A percentile compares a stretch with the other conserved stretches of the same genome.
These are phyloP conservation scores for Alternaria sp. DNA, from an alignment of 2,329 filamentous ascomycete genomes.

Conservation along the genomic window DNA sequence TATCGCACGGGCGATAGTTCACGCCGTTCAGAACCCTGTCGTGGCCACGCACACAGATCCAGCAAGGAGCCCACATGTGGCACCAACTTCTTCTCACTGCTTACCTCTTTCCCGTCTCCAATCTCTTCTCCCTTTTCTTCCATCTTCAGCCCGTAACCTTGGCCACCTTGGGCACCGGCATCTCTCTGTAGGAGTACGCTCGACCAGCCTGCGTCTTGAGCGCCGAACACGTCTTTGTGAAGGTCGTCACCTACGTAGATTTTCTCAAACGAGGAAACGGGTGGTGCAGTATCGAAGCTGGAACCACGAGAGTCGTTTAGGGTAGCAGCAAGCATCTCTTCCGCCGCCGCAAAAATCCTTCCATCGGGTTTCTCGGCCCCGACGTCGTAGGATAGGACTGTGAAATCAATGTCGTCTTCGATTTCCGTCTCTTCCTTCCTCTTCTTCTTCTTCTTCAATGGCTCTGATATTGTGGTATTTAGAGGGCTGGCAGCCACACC, in stretches of 20 bases:
- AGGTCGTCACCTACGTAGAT: slow-evolving; percentile 64
- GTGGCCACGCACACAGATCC: not conserved
- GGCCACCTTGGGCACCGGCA: not conserved
- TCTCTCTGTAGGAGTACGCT: slow-evolving; percentile 52
- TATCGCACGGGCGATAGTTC: not conserved
- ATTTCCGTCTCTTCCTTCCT: no score
- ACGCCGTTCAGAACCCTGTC: not conserved
- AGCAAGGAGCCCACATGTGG: not conserved
- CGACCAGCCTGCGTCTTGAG: slow-evolving; percentile 56
- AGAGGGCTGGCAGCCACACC: no score
- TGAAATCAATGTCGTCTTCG: slow-evolving; percentile 65
- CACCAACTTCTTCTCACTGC: not conserved
- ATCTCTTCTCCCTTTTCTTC: not conserved
- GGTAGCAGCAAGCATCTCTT: slow-evolving; percentile 42
- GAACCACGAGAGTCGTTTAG: no score
- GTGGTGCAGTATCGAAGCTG: no score
- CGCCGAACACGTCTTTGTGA: slow-evolving; percentile 59
- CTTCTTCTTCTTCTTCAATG: no score
- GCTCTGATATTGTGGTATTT: no score
- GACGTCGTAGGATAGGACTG: slow-evolving; percentile 68
- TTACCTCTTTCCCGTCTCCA: not conserved
- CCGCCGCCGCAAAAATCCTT: slow-evolving; percentile 63
- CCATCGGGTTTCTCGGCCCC: slow-evolving; percentile 65
- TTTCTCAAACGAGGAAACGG: slow-evolving; percentile 40
- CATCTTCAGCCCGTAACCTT: not conserved